Evolutionary conservation across 495 filamentous ascomycete genomes (phyloP).

Genomic region (Trypethelium eluteriae): DNA sequence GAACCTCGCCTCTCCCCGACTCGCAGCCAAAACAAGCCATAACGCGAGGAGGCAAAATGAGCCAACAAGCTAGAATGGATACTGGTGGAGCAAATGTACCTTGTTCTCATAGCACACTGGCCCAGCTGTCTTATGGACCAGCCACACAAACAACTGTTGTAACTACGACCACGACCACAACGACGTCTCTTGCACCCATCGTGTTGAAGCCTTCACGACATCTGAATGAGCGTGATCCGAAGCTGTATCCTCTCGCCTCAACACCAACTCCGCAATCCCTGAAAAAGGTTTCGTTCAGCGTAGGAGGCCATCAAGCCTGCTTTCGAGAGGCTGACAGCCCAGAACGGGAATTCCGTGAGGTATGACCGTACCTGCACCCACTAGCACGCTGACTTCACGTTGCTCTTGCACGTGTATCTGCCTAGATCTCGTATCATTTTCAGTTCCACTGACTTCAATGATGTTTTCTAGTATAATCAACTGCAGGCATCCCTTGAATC

Average conservation of each 20-base stretch:
- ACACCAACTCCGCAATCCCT: constrained; percentile 71
- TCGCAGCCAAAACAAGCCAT: not conserved
- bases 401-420: not conserved
- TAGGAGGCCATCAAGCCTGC: constrained; percentile 55
- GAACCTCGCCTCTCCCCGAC: not conserved
- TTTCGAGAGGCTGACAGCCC: constrained; percentile 63
- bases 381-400: not conserved
- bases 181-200: constrained; percentile 77
- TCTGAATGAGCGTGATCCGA: constrained; percentile 67
- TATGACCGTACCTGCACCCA: not conserved
- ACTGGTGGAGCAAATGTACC: not conserved
- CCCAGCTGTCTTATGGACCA: constrained; percentile 62
- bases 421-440: not conserved
- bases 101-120: constrained; percentile 39
- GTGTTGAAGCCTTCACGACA: constrained; percentile 67
- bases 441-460: not conserved
- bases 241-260: constrained; percentile 79
- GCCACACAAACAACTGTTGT: constrained; percentile 70
- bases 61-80: not conserved
- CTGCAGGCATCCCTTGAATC: constrained; percentile 44
- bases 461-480: constrained; percentile 40
- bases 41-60: not conserved
- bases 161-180: constrained; percentile 92
- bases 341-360: constrained; percentile 38
- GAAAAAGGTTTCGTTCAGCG: constrained; percentile 62